A percentile compares a stretch with the other conserved stretches of the same genome.
Evolutionary conservation across 2,329 filamentous ascomycete genomes (phyloP).

Genomic region (Stemphylium lycopersici): DNA sequence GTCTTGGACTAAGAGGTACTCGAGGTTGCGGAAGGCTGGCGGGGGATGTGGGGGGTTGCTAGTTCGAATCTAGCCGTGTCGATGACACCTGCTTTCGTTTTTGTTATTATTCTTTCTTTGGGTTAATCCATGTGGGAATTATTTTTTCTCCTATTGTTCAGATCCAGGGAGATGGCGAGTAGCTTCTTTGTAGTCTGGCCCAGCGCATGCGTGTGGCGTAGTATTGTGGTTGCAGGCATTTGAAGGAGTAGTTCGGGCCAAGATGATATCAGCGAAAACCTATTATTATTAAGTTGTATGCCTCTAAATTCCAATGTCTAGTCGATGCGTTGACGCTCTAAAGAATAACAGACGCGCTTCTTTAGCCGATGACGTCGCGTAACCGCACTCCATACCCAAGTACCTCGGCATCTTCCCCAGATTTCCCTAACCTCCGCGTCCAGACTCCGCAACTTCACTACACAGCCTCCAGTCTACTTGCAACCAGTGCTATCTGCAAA

Average conservation of each 20-base stretch:
- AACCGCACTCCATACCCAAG: neutral
- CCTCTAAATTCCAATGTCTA: neutral
- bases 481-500: neutral
- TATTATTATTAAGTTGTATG: neutral
- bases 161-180: neutral
- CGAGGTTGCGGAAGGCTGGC: no score
- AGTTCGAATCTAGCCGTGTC: no score
- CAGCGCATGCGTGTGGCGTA: neutral
- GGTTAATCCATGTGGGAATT: no score
- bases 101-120: no score
- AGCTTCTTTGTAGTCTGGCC: neutral
- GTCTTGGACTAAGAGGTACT: no score
- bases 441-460: conserved; percentile 24
- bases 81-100: no score
- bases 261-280: neutral
- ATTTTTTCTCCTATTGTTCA: no score
- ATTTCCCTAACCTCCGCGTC: conserved; percentile 27
- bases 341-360: neutral
- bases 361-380: conserved; percentile 2
- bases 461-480: neutral
- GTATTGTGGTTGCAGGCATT: neutral
- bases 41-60: no score
- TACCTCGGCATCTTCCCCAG: conserved; percentile 41
- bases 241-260: neutral
- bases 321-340: no score